Evolutionary conservation across 257 asterid genomes (phyloP), one percentile per base, ranked within the genome.

Genomic region (Solanum raphanifolium): DNA sequence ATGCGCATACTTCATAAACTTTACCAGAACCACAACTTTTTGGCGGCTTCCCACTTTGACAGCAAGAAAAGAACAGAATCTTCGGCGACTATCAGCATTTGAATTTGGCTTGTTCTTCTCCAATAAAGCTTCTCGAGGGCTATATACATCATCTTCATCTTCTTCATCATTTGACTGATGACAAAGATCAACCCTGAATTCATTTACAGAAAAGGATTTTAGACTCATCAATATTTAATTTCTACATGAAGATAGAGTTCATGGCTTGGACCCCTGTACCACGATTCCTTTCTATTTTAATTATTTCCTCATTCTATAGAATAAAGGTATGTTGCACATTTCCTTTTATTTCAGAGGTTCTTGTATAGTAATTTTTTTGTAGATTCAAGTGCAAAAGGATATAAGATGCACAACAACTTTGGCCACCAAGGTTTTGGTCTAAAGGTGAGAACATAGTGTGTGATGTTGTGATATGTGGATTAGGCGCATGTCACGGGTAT

Each of bases 121-220:
- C 88, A 97, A 90, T 89, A 97, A 91, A 25, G 93, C 91, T 90
- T 93, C 98, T 66, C 35, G 93, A 35, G 98, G 91, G 90, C 90
- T 89, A 88, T 88, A 91, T 66, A 87, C 97, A 6, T 95, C 98
- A 74, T 97, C 99, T 60, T 97, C 99, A 69, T 97, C 98, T 12
- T 95, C 99, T 27, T 91, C 94, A 23, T 94, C 99, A 74, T 91
- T 92, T 87, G 96, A 87, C 90, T 95, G 98, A 92, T 97, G 99
- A 88, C 98, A 95, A 85, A 97, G 98, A 91, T 97, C 99, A 85
- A 97, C 98, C 99, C 99, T 97, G 83, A 93, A 93, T 89, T 83
- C 88, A 90, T 90, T 82, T 75, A 34, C 41, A 78, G 13, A 74
- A 84, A 52, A 87, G 75, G 36, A 81, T 81, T 48, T 48, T 29